Conservation (phyloP, 768 basidiomycete species). For the Lentinula guzmanii region DNA sequence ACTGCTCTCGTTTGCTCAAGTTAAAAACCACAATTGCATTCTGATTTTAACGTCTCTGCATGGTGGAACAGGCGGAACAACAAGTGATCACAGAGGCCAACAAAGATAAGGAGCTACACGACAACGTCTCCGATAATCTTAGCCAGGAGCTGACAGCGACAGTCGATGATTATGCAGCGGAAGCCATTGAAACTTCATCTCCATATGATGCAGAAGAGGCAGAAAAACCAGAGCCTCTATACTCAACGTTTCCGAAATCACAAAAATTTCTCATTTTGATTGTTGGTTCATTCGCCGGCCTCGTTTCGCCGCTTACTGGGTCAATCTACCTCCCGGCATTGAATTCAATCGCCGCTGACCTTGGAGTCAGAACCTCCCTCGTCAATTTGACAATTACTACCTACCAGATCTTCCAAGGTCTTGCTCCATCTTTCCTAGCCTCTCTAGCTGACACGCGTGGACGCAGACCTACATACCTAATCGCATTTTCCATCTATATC, state of each 20-base stretch:
- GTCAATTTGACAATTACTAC: not conserved
- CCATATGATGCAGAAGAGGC: not conserved
- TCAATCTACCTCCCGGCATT: not conserved
- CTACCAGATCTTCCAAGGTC: not conserved
- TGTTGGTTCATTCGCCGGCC: not conserved
- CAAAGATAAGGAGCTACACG: not conserved
- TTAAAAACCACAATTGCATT: not conserved
- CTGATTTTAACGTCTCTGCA: not conserved
- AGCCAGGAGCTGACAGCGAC: not conserved
- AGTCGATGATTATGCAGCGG: not conserved
- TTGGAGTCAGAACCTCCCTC: not conserved
- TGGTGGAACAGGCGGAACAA: not conserved
- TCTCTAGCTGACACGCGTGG: not conserved
- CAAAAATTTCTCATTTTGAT: not conserved
- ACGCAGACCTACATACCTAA: not conserved
- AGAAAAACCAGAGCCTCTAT: not conserved
- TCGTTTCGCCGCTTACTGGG: not conserved
- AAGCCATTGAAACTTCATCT: not conserved
- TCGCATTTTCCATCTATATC: not conserved
- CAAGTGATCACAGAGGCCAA: not conserved
- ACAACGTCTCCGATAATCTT: not conserved
- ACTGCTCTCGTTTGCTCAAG: too few relatives aligned
- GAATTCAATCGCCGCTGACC: not conserved
- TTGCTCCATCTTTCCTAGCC: not conserved
- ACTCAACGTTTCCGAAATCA: not conserved